phyloP scores from a whole-genome alignment of 2,329 filamentous ascomycete genomes.

The Aaosphaeria pasadenensis region DNA sequence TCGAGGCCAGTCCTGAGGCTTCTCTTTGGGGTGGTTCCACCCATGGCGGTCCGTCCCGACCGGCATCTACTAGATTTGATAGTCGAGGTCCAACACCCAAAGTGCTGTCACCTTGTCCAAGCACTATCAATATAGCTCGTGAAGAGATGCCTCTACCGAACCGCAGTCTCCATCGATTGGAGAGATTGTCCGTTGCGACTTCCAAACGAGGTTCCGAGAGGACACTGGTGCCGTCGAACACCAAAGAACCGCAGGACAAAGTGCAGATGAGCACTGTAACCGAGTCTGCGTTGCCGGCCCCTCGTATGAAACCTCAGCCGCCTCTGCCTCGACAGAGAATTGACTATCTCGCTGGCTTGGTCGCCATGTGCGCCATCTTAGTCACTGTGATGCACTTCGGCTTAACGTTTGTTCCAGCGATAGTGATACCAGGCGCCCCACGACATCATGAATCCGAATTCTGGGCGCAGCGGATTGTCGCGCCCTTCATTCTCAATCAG shows the following conservation, averaged over 20 bases:
- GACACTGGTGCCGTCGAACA: slow-evolving; percentile 9
- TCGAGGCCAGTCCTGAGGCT: slow-evolving; percentile 8
- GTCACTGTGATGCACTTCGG: slow-evolving; percentile 47
- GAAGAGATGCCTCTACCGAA: slow-evolving; percentile 9
- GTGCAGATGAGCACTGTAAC: slow-evolving; percentile 28
- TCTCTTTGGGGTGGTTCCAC: slow-evolving; percentile 19
- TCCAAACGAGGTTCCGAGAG: slow-evolving; percentile 11
- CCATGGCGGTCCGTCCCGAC: slow-evolving; percentile 12
- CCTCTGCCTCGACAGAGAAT: slow-evolving; percentile 31
- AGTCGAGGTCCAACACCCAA: slow-evolving; percentile 20
- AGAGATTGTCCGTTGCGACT: slow-evolving; percentile 1
- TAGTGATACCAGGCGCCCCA: slow-evolving; percentile 34
- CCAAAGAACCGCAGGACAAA: slow-evolving; percentile 13
- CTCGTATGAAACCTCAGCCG: slow-evolving; percentile 25
- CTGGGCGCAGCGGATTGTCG: slow-evolving; percentile 42
- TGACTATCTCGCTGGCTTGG: slow-evolving; percentile 47
- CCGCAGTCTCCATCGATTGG: neutral
- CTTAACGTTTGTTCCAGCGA: slow-evolving; percentile 42
- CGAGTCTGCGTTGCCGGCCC: slow-evolving; percentile 25
- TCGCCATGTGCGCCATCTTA: slow-evolving; percentile 43
- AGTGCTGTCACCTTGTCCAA: slow-evolving; percentile 13
- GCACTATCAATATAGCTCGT: slow-evolving; percentile 13
- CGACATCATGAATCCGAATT: slow-evolving; percentile 41
- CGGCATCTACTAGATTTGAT: slow-evolving; percentile 19
- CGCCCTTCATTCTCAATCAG: slow-evolving; percentile 45